Evolutionary conservation across 371 early-diverging fungal species (phyloP).

Genomic region (Apophysomyces sp.): DNA sequence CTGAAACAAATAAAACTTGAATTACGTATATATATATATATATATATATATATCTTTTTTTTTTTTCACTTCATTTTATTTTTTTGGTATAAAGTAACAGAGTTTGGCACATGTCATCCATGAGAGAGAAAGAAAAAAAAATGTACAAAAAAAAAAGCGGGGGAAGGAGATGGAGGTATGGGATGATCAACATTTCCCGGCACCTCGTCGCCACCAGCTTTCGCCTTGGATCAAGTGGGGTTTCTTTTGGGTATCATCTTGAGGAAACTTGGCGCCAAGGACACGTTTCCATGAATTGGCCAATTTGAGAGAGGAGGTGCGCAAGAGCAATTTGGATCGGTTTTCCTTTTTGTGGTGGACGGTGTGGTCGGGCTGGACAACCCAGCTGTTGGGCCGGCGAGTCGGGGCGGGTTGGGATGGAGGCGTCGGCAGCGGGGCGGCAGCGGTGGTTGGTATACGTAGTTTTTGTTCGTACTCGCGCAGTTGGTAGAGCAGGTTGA

Average conservation of each 20-base stretch:
- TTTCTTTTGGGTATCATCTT: not conserved
- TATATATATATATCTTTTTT: not conserved
- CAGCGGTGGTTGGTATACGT: not conserved
- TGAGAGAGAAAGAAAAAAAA: no score
- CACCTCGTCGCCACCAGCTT: not conserved
- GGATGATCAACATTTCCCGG: not conserved
- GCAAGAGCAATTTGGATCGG: not conserved
- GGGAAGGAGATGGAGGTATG: no score
- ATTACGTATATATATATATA: not conserved
- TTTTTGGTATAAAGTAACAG: no score
- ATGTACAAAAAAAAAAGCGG: no score
- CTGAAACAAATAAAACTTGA: not conserved
- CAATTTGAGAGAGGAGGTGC: not conserved
- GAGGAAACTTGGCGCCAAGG: not conserved
- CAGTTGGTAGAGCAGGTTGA: conserved; percentile 66
- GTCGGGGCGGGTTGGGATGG: not conserved
- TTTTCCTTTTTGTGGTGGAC: not conserved
- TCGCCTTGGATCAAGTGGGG: not conserved
- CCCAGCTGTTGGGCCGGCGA: not conserved
- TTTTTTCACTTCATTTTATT: not conserved
- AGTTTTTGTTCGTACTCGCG: conserved; percentile 52
- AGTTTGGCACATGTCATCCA: no score
- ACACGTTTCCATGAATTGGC: not conserved
- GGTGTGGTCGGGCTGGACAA: not conserved
- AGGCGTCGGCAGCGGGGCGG: no score